Base-by-base conservation (phyloP, 371 early-diverging fungal species). In the Sporodiniella umbellata region DNA sequence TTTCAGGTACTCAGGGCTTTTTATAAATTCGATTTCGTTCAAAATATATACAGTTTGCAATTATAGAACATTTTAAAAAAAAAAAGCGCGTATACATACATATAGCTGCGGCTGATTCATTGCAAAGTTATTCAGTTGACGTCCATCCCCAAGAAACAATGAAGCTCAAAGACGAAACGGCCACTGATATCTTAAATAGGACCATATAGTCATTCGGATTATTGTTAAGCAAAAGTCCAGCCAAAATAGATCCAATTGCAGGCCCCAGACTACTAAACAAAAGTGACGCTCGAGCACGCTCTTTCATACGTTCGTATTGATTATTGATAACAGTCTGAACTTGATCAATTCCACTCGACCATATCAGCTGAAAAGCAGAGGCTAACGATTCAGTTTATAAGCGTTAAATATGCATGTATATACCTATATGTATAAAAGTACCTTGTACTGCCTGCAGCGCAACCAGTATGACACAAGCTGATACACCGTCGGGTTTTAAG, bases 91-190 rank as follows among this genome's bases (percentile, higher is more conserved):
- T n/a, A n/a, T n/a, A n/a, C n/a, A n/a, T n/a, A n/a, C n/a, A n/a
- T n/a, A n/a, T n/a, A n/a, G n/a, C n/a, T n/a, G n/a, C n/a, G n/a
- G n/a, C n/a, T n/a, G n/a, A n/a, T n/a, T n/a, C n/a, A n/a, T n/a
- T n/a, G n/a, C n/a, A n/a, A n/a, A n/a, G n/a, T 15, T 39, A 62
- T 33, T 68, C 62, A 8, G 53, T 45, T 12, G 59, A 48, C 17
- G 64, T 63, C 72, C 68, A 68, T n/a, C 72, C 72, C 72, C 72
- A 72, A 18, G 72, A 61, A 4, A 66, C 43, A 22, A 72, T 64
- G 35, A 68, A 68, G 44, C 72, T 72, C 4, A 66, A 44, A 19
- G 66, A 54, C 3, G 56, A 50, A 1, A 66, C 21, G 1, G 58
- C 66, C 18, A 72, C 60, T 17, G 58, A 49, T 12, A 44, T 48